These are phyloP conservation scores for Alternaria metachromatica DNA, from an alignment of 2,329 filamentous ascomycete species.

Conservation along the genomic window DNA sequence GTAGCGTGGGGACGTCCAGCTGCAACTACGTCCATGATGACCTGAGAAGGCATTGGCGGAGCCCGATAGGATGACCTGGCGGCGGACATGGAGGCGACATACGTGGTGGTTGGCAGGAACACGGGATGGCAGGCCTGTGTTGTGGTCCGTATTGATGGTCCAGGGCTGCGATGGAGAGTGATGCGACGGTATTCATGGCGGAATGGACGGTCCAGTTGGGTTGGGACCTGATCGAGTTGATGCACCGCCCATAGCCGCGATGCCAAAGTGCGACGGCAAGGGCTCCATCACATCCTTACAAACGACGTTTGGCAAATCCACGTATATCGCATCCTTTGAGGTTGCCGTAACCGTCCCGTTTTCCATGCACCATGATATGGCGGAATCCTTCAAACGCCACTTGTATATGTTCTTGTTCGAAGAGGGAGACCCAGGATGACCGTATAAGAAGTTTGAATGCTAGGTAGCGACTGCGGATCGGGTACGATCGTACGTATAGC, in stretches of 20 bases:
- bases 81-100: background rate
- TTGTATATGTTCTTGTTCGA: background rate
- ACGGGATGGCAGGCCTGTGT: background rate
- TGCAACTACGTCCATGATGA: background rate
- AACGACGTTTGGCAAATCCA: background rate
- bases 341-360: background rate
- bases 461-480: background rate
- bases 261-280: background rate
- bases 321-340: background rate
- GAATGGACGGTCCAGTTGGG: background rate
- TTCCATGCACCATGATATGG: background rate
- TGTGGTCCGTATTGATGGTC: background rate
- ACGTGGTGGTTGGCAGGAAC: background rate
- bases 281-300: background rate
- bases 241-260: background rate
- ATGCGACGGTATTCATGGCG: background rate
- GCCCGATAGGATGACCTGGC: no score
- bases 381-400: background rate
- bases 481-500: background rate
- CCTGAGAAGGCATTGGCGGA: background rate
- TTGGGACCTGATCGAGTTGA: background rate
- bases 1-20: background rate
- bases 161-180: background rate
- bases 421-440: background rate
- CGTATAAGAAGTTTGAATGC: background rate